Conservation (phyloP, 495 filamentous ascomycete genomes). For the Bryoglossum gracile region DNA sequence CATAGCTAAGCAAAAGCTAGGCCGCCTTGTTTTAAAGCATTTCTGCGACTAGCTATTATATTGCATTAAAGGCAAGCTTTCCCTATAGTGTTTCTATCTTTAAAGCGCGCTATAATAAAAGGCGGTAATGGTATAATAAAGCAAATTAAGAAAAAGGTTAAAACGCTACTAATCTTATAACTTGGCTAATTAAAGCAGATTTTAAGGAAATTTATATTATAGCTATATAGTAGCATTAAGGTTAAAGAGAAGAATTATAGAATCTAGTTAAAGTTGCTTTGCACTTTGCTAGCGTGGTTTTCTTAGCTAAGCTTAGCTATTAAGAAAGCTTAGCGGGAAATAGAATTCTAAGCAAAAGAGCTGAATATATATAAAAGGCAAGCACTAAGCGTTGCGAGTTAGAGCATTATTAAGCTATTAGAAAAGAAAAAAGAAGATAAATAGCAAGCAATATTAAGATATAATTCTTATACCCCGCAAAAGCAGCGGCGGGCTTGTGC, state of each 20-base stretch:
- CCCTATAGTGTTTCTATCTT: conserved; percentile 2
- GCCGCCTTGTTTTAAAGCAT: conserved; percentile 1
- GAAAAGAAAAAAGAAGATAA: not conserved
- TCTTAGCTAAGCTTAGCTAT: not conserved
- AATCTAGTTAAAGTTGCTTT: conserved; percentile 17
- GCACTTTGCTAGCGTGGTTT: conserved; percentile 7
- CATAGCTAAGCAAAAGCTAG: conserved; percentile 6
- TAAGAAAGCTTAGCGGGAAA: not conserved
- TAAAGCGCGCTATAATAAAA: conserved; percentile 6
- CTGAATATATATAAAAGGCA: conserved; percentile 1
- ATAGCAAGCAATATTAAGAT: conserved; percentile 3
- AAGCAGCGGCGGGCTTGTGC: conserved; percentile 6
- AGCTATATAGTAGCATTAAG: conserved; percentile 14
- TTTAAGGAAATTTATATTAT: conserved; percentile 8
- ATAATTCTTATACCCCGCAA: conserved; percentile 2
- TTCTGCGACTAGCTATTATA: conserved; percentile 3
- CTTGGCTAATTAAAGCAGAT: conserved; percentile 4
- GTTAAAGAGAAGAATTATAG: conserved; percentile 4
- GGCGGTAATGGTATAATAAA: conserved; percentile 10
- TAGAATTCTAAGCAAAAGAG: conserved; percentile 16
- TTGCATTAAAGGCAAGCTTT: not conserved
- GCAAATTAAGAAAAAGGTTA: conserved; percentile 18
- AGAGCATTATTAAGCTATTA: not conserved
- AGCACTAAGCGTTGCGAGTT: not conserved
- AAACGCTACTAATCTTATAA: conserved; percentile 1